phyloP scores from a whole-genome alignment of 192 early-diverging fungal species.

The Thamnidium elegans region DNA sequence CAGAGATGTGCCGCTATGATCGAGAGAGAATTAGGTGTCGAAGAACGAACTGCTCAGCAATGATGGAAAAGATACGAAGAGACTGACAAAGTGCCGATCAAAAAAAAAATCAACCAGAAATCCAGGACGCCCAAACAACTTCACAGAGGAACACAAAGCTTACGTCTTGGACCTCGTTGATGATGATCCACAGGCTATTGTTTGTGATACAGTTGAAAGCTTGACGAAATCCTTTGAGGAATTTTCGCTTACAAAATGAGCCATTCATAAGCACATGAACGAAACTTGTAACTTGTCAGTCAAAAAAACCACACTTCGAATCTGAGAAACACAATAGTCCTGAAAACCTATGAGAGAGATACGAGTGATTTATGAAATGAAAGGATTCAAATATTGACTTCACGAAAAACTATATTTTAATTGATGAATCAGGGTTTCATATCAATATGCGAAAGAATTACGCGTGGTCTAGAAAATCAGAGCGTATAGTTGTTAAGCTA shows the following conservation, averaged over 20 bases:
- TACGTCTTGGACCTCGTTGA: not conserved
- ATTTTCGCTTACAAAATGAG: conserved; percentile 6
- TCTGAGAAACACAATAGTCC: conserved; percentile 11
- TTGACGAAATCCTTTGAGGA: conserved; percentile 2
- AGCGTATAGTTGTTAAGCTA: conserved; percentile 2
- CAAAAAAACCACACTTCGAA: conserved; percentile 3
- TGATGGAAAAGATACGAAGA: conserved; percentile 1
- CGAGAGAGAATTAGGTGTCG: not conserved
- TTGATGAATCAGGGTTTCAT: conserved; percentile 14
- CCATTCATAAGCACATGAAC: conserved; percentile 9
- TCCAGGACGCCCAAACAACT: not conserved
- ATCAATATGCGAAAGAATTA: conserved; percentile 8
- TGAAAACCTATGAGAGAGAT: conserved; percentile 14
- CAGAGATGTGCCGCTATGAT: not conserved
- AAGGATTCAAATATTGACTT: conserved; percentile 3
- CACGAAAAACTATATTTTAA: conserved; percentile 6
- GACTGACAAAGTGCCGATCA: not conserved
- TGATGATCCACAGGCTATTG: not conserved
- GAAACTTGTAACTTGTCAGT: conserved; percentile 10
- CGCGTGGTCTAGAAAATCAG: conserved; percentile 6
- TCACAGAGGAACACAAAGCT: conserved; percentile 1
- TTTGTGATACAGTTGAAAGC: not conserved
- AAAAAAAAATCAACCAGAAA: conserved; percentile 3
- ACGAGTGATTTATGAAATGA: conserved; percentile 16
- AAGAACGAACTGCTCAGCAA: conserved; percentile 9